Base-by-base conservation (phyloP, 2,329 filamentous ascomycete species). In the Xylariaceae sp. region DNA sequence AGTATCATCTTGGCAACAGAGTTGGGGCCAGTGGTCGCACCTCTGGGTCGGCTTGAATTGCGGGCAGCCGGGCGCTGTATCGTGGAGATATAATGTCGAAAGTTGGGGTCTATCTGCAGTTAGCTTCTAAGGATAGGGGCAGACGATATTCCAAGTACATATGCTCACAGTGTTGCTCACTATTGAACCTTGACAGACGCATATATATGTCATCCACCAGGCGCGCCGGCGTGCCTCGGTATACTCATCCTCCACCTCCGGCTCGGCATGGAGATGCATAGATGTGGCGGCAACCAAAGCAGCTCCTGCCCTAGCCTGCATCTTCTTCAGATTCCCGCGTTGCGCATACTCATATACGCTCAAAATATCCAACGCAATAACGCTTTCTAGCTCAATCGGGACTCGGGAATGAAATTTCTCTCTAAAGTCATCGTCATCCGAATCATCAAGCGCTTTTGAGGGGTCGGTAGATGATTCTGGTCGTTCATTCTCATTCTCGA, bases 201-300 rank as follows among this genome's bases (percentile, higher is more conserved):
- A 71, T 14, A 75, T 67, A 47, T 77, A 78, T 63, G 73, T 76
- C 71, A 76, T 76, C 74, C 74, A 77, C 74, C 74, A 77, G 5
- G 69, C 64, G 22, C 74, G 65, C 22, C 72, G 63, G 52, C 67
- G 68, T 11, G 70, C 70, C 52, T 77, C 74, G 1, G 68, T 60
- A 48, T 64, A 74, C 32, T 60, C 57, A 34, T 71, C 67, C 25
- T 71, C 65, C 6, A 60, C 59, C 5, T 65, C 61, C 5, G 55
- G 61, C 37, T 61, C 64, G 12, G 57, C 59, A 54, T 77, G 73
- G 2, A 77, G 59, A 5, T 62, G 66, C 20, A 72, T 53, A 23
- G 65, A 67, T 65, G 75, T 72, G 6, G 73, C 73, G 14, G 67
- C 56, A 48, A 72, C 64, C 29, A 77, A 53, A 3, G 74, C 74